These are phyloP conservation scores for Lentinula raphanica DNA, from an alignment of 768 basidiomycete genomes.

Conservation along the genomic window DNA sequence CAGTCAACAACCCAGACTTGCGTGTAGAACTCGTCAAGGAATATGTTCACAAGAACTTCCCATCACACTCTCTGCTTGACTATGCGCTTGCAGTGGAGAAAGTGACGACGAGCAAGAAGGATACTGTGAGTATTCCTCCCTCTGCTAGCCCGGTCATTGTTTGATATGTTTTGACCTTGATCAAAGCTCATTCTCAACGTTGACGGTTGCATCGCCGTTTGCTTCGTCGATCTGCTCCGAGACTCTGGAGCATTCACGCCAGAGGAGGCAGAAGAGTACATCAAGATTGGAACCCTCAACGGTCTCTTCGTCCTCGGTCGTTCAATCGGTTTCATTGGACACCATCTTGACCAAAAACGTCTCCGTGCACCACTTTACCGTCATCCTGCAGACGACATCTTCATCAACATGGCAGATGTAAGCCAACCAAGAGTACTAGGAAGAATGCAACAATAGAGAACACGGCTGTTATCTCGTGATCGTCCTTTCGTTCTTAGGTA, in stretches of 20 bases:
- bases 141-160: constrained; percentile 5
- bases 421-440: constrained; percentile 77
- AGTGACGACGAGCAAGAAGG: constrained; percentile 97
- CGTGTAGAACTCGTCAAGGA: constrained; percentile 94
- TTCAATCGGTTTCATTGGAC: constrained; percentile 96
- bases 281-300: constrained; percentile 93
- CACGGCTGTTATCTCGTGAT: background rate
- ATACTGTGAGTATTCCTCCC: constrained; percentile 51
- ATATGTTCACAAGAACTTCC: constrained; percentile 94
- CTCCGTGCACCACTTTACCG: constrained; percentile 90
- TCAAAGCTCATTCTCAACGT: constrained; percentile 87
- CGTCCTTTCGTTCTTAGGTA: background rate
- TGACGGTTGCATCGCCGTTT: constrained; percentile 92
- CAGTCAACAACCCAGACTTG: constrained; percentile 91
- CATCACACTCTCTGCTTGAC: constrained; percentile 86
- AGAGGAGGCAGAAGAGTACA: constrained; percentile 97
- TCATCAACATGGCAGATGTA: constrained; percentile 89
- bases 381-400: constrained; percentile 92
- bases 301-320: constrained; percentile 97
- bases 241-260: constrained; percentile 92
- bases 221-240: constrained; percentile 91
- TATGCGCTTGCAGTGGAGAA: constrained; percentile 96
- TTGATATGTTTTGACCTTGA: too few relatives aligned
- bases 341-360: constrained; percentile 95
- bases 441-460: constrained; percentile 29